Base-by-base conservation (phyloP, 306 rosid species). In the Quercus glauca region DNA sequence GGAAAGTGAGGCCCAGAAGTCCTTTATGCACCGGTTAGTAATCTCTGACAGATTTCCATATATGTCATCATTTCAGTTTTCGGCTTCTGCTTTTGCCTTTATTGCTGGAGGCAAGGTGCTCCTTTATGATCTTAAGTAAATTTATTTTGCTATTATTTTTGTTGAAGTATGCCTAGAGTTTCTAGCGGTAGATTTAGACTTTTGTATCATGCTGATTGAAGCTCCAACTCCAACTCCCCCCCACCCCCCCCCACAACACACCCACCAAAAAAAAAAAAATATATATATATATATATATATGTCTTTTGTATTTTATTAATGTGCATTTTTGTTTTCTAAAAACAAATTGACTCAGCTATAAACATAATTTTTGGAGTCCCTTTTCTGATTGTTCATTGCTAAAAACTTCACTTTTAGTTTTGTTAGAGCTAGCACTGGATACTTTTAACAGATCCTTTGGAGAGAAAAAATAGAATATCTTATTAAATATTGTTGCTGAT, bases 21-120 rank as follows among this genome's bases (percentile, higher is more conserved):
- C 99, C 84, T 93, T 95, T 78, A 95, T 95, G 99, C 99, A 95
- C 80, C 83, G 99, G 99, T 93, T 71, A 75, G 95, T 79, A 45
- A 71, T 78, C 80, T 86, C 23, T 67, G 41, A 28, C 71, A 77
- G 43, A 21, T 85, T 59, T 79, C 68, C 60, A 65, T 69, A 63
- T 29, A 61, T 63, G 23, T 84, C 18, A n/a, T 51, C 73, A 1
- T 60, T 43, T 25, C 49, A 26, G n/a, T 13, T 58, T 61, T 83
- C 57, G 43, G 77, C 61, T 68, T 74, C 63, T 83, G 73, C 49
- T 11, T 29, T 61, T 71, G 26, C 25, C 53, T 53, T 58, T 63
- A 21, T 63, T 29, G 33, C 78, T 58, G 69, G 73, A 69, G 28
- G 73, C 57, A 51, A 20, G 75, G 53, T 78, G 64, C 69, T 74